Conservation (phyloP, 2,329 filamentous ascomycete genomes). For the Neodidymelliopsis sp. region DNA sequence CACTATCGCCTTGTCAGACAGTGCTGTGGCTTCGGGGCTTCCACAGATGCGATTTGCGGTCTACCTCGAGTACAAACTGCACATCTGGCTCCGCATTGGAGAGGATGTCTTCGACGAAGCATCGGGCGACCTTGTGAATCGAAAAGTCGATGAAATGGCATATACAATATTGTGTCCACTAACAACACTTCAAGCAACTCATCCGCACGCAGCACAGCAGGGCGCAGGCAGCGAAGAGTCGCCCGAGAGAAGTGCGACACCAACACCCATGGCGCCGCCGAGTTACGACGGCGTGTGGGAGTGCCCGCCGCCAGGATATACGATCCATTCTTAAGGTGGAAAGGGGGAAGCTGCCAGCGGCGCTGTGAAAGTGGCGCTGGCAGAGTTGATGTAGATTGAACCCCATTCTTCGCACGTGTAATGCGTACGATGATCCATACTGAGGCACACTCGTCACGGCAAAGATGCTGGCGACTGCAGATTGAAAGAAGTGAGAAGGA, state of each 20-base stretch:
- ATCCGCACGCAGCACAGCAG: not conserved
- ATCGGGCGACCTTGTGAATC: conserved; percentile 17
- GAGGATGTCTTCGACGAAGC: conserved; percentile 18
- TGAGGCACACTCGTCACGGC: not conserved
- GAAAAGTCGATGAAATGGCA: conserved; percentile 21
- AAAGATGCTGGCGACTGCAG: conserved; percentile 1
- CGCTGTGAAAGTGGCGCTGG: too few species aligned
- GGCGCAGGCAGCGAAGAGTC: not conserved
- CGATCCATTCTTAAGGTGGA: not conserved
- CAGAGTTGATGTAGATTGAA: conserved; percentile 3
- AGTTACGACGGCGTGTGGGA: conserved; percentile 14
- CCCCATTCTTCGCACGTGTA: not conserved
- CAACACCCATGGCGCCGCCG: conserved; percentile 4
- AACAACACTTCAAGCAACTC: not conserved
- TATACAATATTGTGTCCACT: conserved; percentile 16
- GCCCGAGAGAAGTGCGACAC: too few species aligned
- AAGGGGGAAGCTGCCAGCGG: not conserved
- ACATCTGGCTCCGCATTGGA: conserved; percentile 18
- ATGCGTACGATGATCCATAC: not conserved
- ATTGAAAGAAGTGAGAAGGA: too few species aligned
- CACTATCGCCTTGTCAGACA: not conserved
- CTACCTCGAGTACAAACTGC: conserved; percentile 15
- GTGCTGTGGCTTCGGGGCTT: not conserved
- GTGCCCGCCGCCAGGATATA: conserved; percentile 2
- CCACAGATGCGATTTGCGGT: conserved; percentile 9